A percentile compares a stretch with the other conserved stretches of the same genome.
These are phyloP conservation scores for Neurospora tetrasperma DNA, from an alignment of 495 filamentous ascomycete genomes.

Conservation along the genomic window DNA sequence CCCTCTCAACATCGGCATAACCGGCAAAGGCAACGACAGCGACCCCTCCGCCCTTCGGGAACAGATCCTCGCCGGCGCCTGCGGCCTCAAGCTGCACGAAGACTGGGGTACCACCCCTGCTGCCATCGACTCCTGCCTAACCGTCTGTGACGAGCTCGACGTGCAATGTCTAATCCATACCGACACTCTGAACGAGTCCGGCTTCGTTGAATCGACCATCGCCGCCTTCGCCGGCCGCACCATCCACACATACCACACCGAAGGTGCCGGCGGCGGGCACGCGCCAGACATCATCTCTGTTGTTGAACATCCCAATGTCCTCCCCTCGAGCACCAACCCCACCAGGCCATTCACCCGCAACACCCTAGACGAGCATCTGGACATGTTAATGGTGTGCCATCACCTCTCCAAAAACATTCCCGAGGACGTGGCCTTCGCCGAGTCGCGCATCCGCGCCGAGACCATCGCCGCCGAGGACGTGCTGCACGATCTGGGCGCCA, in stretches of 20 bases:
- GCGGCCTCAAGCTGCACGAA: conserved; percentile 92
- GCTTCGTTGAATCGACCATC: conserved; percentile 91
- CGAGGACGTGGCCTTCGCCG: conserved; percentile 93
- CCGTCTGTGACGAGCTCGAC: conserved; percentile 81
- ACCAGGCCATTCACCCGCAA: conserved; percentile 88
- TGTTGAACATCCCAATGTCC: conserved; percentile 83
- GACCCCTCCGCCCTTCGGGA: conserved; percentile 61
- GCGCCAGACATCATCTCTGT: conserved; percentile 96
- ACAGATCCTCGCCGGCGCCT: conserved; percentile 74
- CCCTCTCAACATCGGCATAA: conserved; percentile 90
- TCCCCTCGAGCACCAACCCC: conserved; percentile 88
- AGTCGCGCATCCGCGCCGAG: conserved; percentile 88
- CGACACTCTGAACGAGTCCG: conserved; percentile 94
- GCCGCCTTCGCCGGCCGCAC: conserved; percentile 78
- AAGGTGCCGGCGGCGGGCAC: conserved; percentile 92
- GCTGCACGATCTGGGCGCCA: conserved; percentile 89
- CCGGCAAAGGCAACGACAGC: conserved; percentile 92
- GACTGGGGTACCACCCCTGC: conserved; percentile 94
- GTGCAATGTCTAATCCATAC: conserved; percentile 96
- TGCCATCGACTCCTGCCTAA: conserved; percentile 84
- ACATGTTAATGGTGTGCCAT: conserved; percentile 99
- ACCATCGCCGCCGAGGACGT: conserved; percentile 98
- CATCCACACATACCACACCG: conserved; percentile 98
- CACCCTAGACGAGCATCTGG: conserved; percentile 92
- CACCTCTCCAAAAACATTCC: conserved; percentile 86